A percentile compares a stretch with the other conserved stretches of the same genome.
Conservation (phyloP, 2,329 filamentous ascomycete genomes). For the Cylindrodendrum hubeiense region DNA sequence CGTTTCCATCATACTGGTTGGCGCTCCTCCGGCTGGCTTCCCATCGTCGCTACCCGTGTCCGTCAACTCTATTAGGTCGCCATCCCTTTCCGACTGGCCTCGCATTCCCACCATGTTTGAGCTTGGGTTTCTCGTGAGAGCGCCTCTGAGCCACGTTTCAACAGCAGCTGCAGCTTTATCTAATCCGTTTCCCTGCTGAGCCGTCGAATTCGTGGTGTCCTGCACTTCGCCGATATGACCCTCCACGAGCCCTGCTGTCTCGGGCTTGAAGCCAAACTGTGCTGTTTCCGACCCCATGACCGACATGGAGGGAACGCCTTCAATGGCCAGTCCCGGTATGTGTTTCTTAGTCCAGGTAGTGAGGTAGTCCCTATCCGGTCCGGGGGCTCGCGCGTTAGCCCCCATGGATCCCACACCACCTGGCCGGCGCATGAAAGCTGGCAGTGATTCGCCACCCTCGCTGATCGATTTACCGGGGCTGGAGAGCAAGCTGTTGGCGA, state of each 20-base stretch:
- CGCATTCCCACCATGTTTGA: constrained; percentile 61
- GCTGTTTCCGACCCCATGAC: constrained; percentile 72
- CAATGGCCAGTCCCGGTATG: constrained; percentile 81
- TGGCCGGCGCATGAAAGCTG: constrained; percentile 81
- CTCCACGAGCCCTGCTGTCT: constrained; percentile 61
- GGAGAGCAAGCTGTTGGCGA: constrained; percentile 49
- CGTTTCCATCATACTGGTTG: constrained; percentile 48
- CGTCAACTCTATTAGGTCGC: constrained; percentile 79
- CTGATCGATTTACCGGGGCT: constrained; percentile 54
- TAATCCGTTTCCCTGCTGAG: constrained; percentile 67
- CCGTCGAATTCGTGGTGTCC: constrained; percentile 53
- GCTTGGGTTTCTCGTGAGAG: constrained; percentile 73
- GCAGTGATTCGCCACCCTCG: constrained; percentile 54
- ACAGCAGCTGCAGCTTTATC: constrained; percentile 90
- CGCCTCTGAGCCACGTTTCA: constrained; percentile 90
- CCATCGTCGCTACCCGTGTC: constrained; percentile 72
- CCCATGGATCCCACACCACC: constrained; percentile 89
- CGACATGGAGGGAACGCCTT: constrained; percentile 75
- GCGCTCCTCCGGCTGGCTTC: constrained; percentile 38
- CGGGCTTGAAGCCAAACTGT: constrained; percentile 64
- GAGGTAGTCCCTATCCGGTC: constrained; percentile 85
- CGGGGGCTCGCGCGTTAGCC: constrained; percentile 77
- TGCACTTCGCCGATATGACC: constrained; percentile 63
- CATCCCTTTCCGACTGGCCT: constrained; percentile 53
- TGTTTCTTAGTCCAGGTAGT: constrained; percentile 89